Evolutionary conservation across 2,329 filamentous ascomycete species (phyloP).

Genomic region (Xylariaceae sp.): DNA sequence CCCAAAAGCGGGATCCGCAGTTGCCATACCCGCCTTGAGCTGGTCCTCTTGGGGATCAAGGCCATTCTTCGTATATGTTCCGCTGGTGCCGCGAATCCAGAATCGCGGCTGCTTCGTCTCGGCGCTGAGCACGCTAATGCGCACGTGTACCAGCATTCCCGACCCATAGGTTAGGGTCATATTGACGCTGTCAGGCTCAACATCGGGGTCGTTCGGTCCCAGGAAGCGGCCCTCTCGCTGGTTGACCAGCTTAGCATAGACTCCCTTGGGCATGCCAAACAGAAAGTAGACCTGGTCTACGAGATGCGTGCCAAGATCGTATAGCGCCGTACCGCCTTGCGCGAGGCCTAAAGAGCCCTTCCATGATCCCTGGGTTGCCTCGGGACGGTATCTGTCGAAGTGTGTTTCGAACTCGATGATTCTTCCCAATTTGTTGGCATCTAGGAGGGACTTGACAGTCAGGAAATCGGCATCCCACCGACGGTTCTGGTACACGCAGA

Average conservation of each 20-base stretch:
- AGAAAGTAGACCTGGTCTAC: constrained; percentile 70
- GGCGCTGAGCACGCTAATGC: constrained; percentile 64
- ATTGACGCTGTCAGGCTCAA: constrained; percentile 56
- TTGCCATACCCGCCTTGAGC: constrained; percentile 59
- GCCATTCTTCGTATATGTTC: constrained; percentile 67
- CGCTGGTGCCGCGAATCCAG: constrained; percentile 72
- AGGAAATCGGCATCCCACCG: constrained; percentile 76
- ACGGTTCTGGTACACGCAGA: constrained; percentile 73
- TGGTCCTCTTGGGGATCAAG: constrained; percentile 75
- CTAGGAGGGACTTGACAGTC: constrained; percentile 61
- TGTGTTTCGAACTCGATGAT: constrained; percentile 75
- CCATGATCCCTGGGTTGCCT: constrained; percentile 59
- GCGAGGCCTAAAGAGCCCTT: constrained; percentile 58
- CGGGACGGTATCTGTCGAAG: constrained; percentile 70
- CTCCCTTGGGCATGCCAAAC: constrained; percentile 63
- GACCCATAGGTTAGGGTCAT: constrained; percentile 63
- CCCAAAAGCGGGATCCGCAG: constrained; percentile 61
- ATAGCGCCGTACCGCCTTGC: constrained; percentile 64
- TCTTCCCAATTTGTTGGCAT: constrained; percentile 59
- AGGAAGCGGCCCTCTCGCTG: constrained; percentile 51
- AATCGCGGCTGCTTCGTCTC: constrained; percentile 68
- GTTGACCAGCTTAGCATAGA: constrained; percentile 65
- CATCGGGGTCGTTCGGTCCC: constrained; percentile 33
- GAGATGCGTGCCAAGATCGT: constrained; percentile 72
- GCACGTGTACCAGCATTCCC: constrained; percentile 63